These are phyloP conservation scores for Stenogyne calaminthoides DNA, from an alignment of 305 asterid species.

Conservation along the genomic window DNA sequence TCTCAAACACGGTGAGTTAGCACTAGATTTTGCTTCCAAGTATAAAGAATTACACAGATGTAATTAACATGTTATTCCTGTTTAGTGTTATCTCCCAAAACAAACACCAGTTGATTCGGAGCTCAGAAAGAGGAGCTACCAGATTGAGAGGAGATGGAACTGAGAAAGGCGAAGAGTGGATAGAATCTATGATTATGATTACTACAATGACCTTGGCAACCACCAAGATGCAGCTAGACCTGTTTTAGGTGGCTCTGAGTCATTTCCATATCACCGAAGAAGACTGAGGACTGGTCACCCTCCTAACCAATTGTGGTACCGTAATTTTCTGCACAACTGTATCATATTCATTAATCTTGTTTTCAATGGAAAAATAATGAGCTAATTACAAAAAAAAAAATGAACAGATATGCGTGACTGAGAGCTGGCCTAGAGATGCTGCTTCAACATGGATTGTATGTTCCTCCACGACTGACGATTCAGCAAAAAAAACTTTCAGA, in stretches of 20 bases:
- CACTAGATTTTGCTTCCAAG: not conserved
- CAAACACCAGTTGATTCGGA: conserved; percentile 44
- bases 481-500: conserved; percentile 45
- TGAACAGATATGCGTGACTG: conserved; percentile 35
- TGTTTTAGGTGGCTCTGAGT: conserved; percentile 44
- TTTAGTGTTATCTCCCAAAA: conserved; percentile 53
- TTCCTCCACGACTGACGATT: conserved; percentile 58
- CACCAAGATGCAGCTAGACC: conserved; percentile 41
- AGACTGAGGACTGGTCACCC: conserved; percentile 48
- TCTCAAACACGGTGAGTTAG: conserved; percentile 46
- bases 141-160: conserved; percentile 51
- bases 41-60: not conserved
- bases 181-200: conserved; percentile 48
- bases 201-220: conserved; percentile 44
- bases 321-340: not conserved
- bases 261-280: conserved; percentile 51
- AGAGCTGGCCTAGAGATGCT: conserved; percentile 32
- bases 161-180: conserved; percentile 45
- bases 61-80: not conserved
- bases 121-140: conserved; percentile 43
- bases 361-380: not conserved
- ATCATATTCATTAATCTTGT: not conserved
- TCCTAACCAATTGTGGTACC: conserved; percentile 33
- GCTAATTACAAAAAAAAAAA: not conserved
- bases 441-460: conserved; percentile 36